Conservation (phyloP, 2,329 filamentous ascomycete genomes). For the Pezicula rhizophila region DNA sequence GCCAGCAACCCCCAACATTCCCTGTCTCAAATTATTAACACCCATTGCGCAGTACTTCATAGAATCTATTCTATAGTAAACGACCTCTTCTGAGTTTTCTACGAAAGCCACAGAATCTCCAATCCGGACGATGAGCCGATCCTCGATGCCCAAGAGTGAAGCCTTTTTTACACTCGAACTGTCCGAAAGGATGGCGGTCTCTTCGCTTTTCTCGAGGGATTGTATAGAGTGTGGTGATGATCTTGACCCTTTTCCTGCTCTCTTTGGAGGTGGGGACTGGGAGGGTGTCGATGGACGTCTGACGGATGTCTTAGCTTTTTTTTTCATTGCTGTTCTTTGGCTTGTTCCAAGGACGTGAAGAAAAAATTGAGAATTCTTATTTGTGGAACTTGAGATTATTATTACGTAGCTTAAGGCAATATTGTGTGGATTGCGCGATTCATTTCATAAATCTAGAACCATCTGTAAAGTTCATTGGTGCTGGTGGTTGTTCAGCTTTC, state of each 20-base stretch:
- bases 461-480: too few relatives aligned
- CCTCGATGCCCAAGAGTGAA: slow-evolving; percentile 89
- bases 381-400: too few relatives aligned
- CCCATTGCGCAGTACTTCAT: slow-evolving; percentile 7
- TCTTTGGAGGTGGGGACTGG: slow-evolving; percentile 71
- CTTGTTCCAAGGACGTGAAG: slow-evolving; percentile 42
- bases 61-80: slow-evolving; percentile 99
- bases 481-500: too few relatives aligned
- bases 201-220: slow-evolving; percentile 24
- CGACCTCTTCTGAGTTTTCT: slow-evolving; percentile 86
- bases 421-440: too few relatives aligned
- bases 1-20: too few relatives aligned
- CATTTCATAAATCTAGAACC: too few relatives aligned
- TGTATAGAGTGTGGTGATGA: slow-evolving; percentile 93
- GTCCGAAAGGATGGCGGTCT: slow-evolving; percentile 56
- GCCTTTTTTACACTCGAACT: slow-evolving; percentile 51
- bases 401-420: too few relatives aligned
- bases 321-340: slow-evolving; percentile 49
- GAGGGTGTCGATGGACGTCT: slow-evolving; percentile 86
- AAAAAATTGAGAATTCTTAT: slow-evolving; percentile 26
- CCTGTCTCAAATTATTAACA: too few relatives aligned
- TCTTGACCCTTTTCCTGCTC: slow-evolving; percentile 72
- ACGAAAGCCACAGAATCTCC: slow-evolving; percentile 83
- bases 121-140: slow-evolving; percentile 93
- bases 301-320: slow-evolving; percentile 61